Evolutionary conservation across 1,284 basidiomycete genomes (phyloP), one percentile per base, ranked within the genome.

Genomic region (Leccinum pallidistipes): DNA sequence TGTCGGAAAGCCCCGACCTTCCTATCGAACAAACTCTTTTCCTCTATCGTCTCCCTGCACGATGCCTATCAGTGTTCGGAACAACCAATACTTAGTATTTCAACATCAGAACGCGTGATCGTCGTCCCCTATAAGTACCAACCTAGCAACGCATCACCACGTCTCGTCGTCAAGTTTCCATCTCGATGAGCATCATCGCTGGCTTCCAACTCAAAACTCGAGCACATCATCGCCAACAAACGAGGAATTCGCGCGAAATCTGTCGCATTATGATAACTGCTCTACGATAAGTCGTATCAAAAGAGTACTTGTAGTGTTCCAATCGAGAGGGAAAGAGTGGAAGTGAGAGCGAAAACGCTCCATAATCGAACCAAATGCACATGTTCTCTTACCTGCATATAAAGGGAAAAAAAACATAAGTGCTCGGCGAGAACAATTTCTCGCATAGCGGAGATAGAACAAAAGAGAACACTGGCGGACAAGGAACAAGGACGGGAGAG

Each of bases 281-380:
- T 60, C 66, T 72, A 75, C 47, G 61, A 58, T 75, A 47, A 74
- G 32, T 66, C 63, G 52, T 66, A 68, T 61, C 43, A 47, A 47
- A 70, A 74, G 57, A 64, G 60, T 75, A 73, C 72, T 60, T 31
- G 63, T 75, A 74, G 9, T 62, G 54, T 73, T 69, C 72, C 52
- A 59, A 57, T 55, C 54, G 53, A 38, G 53, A 54, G 14, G 21
- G 18, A 21, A 21, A 47, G 43, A 45, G 18, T 4, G 43, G 18
- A 2, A 12, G 11, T 21, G 43, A 47, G 43, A 47, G 11, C 18
- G 43, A 47, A 21, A 21, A 47, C 12, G 21, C 43, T 47, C 43
- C 43, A 47, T 47, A 21, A 45, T 45, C 43, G 11, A 45, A 45
- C 21, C 43, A n/a, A 45, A 51, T 67, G 71, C 69, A 64, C 68